Conservation (phyloP, 768 basidiomycete species). For the Mrakia frigida region DNA sequence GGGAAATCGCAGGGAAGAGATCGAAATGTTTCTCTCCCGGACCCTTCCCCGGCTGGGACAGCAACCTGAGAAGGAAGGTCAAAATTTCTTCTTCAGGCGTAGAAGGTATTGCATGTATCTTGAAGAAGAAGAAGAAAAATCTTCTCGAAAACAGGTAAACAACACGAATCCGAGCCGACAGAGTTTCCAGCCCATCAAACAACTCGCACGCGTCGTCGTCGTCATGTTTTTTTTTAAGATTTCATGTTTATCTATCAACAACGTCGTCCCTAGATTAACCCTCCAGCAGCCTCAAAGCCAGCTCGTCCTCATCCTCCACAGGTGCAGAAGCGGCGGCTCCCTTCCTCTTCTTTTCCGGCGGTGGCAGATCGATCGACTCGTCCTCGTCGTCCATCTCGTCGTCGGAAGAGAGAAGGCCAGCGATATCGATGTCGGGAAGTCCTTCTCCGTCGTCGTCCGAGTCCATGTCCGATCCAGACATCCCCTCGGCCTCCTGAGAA, state of each 20-base stretch:
- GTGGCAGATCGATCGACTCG: conserved; percentile 42
- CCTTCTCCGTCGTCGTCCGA: conserved; percentile 44
- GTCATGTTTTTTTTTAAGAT: too few relatives aligned
- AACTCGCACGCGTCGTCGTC: too few relatives aligned
- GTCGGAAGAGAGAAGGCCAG: conserved; percentile 35
- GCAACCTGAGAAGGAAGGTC: too few relatives aligned
- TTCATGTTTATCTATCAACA: neutral
- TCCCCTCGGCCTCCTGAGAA: conserved; percentile 25
- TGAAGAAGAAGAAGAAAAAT: too few relatives aligned
- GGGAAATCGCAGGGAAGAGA: too few relatives aligned
- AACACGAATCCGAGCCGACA: too few relatives aligned
- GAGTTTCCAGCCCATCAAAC: too few relatives aligned
- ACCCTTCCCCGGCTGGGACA: too few relatives aligned
- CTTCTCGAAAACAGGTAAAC: too few relatives aligned
- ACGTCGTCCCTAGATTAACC: neutral
- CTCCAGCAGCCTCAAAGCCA: conserved; percentile 55
- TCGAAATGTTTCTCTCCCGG: too few relatives aligned
- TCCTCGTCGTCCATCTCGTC: conserved; percentile 61
- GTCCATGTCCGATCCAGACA: conserved; percentile 34
- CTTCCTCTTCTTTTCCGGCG: conserved; percentile 43
- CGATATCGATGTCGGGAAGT: conserved; percentile 36
- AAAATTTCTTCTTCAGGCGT: too few relatives aligned
- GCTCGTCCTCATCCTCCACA: conserved; percentile 52
- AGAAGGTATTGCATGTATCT: too few relatives aligned
- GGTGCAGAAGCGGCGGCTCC: conserved; percentile 36